Conservation (phyloP, 2,329 filamentous ascomycete species). For the Calycina herbarum region DNA sequence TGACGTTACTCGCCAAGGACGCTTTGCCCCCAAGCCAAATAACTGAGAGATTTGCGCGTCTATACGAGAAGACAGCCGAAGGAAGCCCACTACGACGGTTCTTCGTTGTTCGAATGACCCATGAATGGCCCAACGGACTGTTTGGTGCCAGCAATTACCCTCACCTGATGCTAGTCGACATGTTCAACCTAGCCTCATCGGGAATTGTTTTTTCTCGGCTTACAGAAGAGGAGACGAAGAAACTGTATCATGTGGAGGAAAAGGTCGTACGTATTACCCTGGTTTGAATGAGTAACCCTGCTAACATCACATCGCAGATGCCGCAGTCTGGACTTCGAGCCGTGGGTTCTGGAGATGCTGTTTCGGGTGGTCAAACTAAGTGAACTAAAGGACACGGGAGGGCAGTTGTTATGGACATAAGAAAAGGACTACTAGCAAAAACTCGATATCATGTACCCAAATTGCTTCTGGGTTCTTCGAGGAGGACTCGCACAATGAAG, state of each 20-base stretch:
- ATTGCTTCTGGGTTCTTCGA: too few species aligned
- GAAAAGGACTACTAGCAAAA: too few species aligned
- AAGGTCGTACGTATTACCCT: not conserved
- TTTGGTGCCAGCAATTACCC: not conserved
- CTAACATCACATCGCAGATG: too few species aligned
- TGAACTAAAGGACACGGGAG: too few species aligned
- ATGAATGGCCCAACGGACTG: not conserved
- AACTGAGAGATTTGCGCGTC: not conserved
- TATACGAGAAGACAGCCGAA: slow-evolving; percentile 6
- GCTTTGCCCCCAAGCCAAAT: not conserved
- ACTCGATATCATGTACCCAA: too few species aligned
- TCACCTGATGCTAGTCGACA: not conserved
- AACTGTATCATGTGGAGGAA: not conserved
- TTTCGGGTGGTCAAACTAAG: too few species aligned
- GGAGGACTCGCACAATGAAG: too few species aligned
- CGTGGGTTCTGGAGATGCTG: too few species aligned
- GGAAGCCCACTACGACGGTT: slow-evolving; percentile 9
- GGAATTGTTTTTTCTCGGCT: too few species aligned
- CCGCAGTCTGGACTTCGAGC: too few species aligned
- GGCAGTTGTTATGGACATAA: too few species aligned
- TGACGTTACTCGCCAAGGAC: not conserved
- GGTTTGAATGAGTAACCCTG: too few species aligned
- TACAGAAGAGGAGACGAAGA: not conserved
- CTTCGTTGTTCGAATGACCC: not conserved
- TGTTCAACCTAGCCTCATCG: not conserved